These are phyloP conservation scores for Arachnomyces sp. DNA, from an alignment of 2,329 filamentous ascomycete genomes.

Conservation along the genomic window DNA sequence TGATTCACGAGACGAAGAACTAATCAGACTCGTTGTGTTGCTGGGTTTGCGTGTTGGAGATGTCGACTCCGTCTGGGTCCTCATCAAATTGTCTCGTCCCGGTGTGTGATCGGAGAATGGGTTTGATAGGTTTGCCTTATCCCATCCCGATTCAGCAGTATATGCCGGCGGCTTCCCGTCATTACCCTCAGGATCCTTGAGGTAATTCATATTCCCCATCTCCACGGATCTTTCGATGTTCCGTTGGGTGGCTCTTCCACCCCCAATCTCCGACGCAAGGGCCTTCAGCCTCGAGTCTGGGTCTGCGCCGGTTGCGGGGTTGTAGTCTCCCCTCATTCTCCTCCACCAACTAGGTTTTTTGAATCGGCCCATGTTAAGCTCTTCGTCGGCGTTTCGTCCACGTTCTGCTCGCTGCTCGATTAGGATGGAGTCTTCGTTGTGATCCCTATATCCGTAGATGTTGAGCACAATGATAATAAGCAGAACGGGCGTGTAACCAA, in stretches of 20 bases:
- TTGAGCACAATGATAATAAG: constrained; percentile 38
- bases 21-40: constrained; percentile 19
- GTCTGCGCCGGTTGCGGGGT: constrained; percentile 12
- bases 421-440: constrained; percentile 64
- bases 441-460: constrained; percentile 48
- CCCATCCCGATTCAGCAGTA: constrained; percentile 7
- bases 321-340: constrained; percentile 22
- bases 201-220: constrained; percentile 26
- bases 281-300: constrained; percentile 22
- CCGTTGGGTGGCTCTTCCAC: constrained; percentile 20
- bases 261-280: constrained; percentile 29
- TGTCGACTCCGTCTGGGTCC: constrained; percentile 3
- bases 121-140: constrained; percentile 5
- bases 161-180: constrained; percentile 18
- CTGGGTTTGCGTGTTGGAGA: constrained; percentile 11
- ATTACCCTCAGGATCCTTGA: background rate
- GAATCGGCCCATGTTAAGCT: constrained; percentile 49
- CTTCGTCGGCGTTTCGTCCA: constrained; percentile 48
- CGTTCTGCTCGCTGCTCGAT: constrained; percentile 54
- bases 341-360: constrained; percentile 58
- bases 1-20: constrained; percentile 15
- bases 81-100: background rate
- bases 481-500: constrained; percentile 54
- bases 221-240: constrained; percentile 27
- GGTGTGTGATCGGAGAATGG: constrained; percentile 1